Evolutionary conservation across 371 early-diverging fungal species (phyloP), one percentile per base, ranked within the genome.

Genomic region (Saksenaea vasiformis): DNA sequence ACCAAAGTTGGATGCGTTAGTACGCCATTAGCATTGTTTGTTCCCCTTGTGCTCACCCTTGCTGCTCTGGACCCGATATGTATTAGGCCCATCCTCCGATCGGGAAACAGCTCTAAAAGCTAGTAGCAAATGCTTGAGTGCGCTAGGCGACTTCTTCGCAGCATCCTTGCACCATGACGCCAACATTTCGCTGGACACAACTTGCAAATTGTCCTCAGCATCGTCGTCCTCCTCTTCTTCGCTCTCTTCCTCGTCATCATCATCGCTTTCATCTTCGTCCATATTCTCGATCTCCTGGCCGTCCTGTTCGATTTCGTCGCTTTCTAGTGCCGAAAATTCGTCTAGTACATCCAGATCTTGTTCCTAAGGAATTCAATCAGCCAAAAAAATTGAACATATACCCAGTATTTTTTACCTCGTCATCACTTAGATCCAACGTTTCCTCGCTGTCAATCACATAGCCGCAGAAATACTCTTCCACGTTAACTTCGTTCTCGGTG

Each of bases 31-130:
- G 41, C 11, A 4, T 51, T 17, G 10, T 3, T 51, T 17, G 10
- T 3, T 43, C 9, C 37, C 36, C 53, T 4, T 31, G 7, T 31
- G 17, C 58, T 68, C 71, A 80, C 83, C 77, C 64, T 79, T 73
- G 47, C 89, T 85, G 74, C 80, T 89, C 62, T 87, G 87, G 58
- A 94, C 84, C 47, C 80, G 87, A 75, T 90, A 94, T 1, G 83
- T 76, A 43, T 74, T 79, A 0, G 70, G 63, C 4, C 67, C 72
- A 13, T 79, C 79, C 41, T 90, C 89, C 60, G 88, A 79, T 43
- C 89, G 83, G 34, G 90, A 87, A 53, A 92, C 91, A 7, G 91
- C 88, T 65, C 91, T 86, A 71, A 95, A 91, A 0, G 96, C 95
- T 44, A 92, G 66, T 36, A 96, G 70, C 51, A 95, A 39, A 22